phyloP scores from a whole-genome alignment of 2,329 filamentous ascomycete species.

The Cladobotryum mycophilum region DNA sequence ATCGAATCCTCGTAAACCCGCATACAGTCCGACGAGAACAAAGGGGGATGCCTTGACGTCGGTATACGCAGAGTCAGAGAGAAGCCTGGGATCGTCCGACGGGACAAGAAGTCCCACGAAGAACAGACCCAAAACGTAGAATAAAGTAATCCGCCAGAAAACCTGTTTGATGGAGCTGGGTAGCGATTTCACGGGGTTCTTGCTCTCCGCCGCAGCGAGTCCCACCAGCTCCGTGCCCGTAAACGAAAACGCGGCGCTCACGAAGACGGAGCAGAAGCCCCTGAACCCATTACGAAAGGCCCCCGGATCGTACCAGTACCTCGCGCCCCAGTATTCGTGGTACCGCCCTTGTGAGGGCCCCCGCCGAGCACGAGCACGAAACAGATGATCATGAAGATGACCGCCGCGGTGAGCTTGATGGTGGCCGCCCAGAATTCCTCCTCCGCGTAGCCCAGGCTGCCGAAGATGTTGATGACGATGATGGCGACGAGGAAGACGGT shows the following conservation, averaged over 20 bases:
- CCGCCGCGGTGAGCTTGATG: constrained; percentile 51
- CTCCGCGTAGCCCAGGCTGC: constrained; percentile 46
- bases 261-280: constrained; percentile 62
- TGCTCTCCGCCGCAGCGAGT: constrained; percentile 62
- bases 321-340: constrained; percentile 36
- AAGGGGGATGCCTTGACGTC: constrained; percentile 41
- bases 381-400: constrained; percentile 57
- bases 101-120: constrained; percentile 42
- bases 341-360: constrained; percentile 42
- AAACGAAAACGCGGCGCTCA: constrained; percentile 64
- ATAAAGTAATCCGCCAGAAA: constrained; percentile 47
- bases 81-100: constrained; percentile 37
- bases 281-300: constrained; percentile 64
- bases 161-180: constrained; percentile 76
- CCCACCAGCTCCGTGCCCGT: constrained; percentile 64
- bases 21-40: constrained; percentile 43
- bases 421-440: constrained; percentile 51
- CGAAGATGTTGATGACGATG: constrained; percentile 48
- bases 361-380: constrained; percentile 53
- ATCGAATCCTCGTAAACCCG: constrained; percentile 41
- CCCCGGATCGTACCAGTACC: constrained; percentile 38
- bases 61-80: constrained; percentile 39
- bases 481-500: constrained; percentile 45
- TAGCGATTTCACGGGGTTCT: constrained; percentile 62
- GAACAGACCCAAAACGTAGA: constrained; percentile 44